Percentiles rank a stretch among this genome's conserved stretches.
Conservation (phyloP, 2,329 filamentous ascomycete genomes). For the Sclerotinia glacialis region DNA sequence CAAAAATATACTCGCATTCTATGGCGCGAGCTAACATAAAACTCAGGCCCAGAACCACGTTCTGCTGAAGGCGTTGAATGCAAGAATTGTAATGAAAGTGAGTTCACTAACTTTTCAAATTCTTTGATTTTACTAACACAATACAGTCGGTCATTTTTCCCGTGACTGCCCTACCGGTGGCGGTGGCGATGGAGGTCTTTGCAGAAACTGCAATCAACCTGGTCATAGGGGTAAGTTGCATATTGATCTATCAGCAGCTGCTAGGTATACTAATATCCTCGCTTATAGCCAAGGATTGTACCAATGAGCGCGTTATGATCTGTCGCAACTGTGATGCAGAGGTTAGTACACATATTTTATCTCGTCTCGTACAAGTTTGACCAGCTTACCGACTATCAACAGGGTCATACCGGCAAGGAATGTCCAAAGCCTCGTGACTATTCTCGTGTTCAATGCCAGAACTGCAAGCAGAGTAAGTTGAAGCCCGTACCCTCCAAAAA, state of each 20-base stretch:
- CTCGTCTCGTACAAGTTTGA: background rate
- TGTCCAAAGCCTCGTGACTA: constrained; percentile 58
- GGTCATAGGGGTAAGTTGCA: constrained; percentile 49
- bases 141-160: constrained; percentile 57
- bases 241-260: background rate
- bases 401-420: constrained; percentile 54
- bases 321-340: constrained; percentile 61
- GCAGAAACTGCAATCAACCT: constrained; percentile 61
- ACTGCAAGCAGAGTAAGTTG: constrained; percentile 48
- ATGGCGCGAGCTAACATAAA: constrained; percentile 10
- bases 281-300: constrained; percentile 48
- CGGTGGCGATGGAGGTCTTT: constrained; percentile 53
- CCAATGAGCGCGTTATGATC: constrained; percentile 23
- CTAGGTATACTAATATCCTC: background rate
- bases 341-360: constrained; percentile 13
- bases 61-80: constrained; percentile 47
- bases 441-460: constrained; percentile 56
- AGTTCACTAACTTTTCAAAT: background rate
- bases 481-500: background rate
- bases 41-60: constrained; percentile 51
- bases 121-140: constrained; percentile 6
- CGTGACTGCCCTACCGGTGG: constrained; percentile 62
- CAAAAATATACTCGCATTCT: background rate
- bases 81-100: constrained; percentile 40
- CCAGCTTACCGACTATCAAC: background rate